These are phyloP conservation scores for Lactarius indigo DNA, from an alignment of 768 basidiomycete genomes.

Conservation along the genomic window DNA sequence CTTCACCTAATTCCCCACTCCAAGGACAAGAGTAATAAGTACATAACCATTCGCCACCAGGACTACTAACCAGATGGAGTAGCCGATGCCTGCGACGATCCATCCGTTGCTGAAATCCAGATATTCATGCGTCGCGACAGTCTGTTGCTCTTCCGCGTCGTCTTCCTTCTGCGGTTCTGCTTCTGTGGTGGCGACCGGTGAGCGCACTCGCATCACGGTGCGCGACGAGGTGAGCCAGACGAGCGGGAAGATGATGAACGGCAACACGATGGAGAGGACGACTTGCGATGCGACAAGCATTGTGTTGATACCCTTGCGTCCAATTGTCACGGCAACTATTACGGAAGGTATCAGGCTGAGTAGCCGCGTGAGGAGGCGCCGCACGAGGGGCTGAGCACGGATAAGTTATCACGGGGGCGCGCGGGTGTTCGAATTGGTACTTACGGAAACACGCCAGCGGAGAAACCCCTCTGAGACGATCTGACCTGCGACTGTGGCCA, in stretches of 20 bases:
- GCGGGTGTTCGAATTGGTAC: conserved; percentile 26
- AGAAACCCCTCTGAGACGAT: conserved; percentile 89
- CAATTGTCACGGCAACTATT: conserved; percentile 69
- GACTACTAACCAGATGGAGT: conserved; percentile 60
- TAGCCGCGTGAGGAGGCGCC: conserved; percentile 79
- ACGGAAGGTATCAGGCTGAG: conserved; percentile 82
- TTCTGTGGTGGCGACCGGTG: neutral
- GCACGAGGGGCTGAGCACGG: conserved; percentile 55
- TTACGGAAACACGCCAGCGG: conserved; percentile 76
- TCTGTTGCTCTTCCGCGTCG: conserved; percentile 25
- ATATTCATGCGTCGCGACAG: conserved; percentile 30
- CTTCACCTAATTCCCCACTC: conserved; percentile 28
- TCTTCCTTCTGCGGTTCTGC: neutral
- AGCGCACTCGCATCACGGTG: conserved; percentile 60
- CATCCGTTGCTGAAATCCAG: conserved; percentile 65
- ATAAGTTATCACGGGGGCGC: conserved; percentile 15
- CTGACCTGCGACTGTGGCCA: conserved; percentile 89
- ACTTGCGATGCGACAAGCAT: conserved; percentile 89
- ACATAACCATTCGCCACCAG: conserved; percentile 75
- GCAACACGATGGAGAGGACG: conserved; percentile 75
- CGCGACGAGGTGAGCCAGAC: conserved; percentile 67
- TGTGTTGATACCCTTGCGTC: conserved; percentile 63
- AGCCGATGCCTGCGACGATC: conserved; percentile 48
- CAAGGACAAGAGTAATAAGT: conserved; percentile 54
- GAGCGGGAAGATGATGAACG: conserved; percentile 81